Evolutionary conservation across 768 basidiomycete species (phyloP), one percentile per base, ranked within the genome.

Genomic region (Rhodotorula diobovata): DNA sequence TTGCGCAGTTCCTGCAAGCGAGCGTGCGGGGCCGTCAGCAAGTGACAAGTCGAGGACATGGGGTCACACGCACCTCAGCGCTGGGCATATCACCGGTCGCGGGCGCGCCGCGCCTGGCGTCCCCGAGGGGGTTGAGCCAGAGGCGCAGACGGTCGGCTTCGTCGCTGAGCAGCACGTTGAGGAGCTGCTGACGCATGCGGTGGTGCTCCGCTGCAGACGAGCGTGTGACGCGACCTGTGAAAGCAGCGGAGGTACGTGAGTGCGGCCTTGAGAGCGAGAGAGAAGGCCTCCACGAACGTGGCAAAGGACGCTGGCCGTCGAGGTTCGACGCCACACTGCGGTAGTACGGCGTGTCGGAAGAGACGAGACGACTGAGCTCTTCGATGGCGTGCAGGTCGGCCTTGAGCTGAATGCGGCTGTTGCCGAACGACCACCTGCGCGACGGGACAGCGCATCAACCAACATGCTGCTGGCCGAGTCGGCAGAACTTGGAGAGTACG

Each of bases 351-450:
- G 45, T 45, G 56, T 66, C 64, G 14, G 65, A 25, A 11, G 77
- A 66, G 2, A 80, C 77, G 51, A 76, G 73, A 70, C 79, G 77
- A 58, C 78, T 76, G 77, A 99, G 91, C 77, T 97, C 93, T 28
- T 87, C 87, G 14, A 98, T 81, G 1, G 95, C 84, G 79, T 89
- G 91, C 76, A 93, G 86, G 78, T 98, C 95, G 2, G 90, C 87
- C 72, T 90, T 88, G 30, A 97, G 83, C 81, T 97, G 93, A 11
- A 92, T 87, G 5, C 92, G 88, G 80, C 91, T 91, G 35, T 91
- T 90, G n/a, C 95, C 96, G 79, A 88, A 96, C 9, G 94, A 89
- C 94, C 95, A 98, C 76, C 94, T 97, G 76, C 2, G 37, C 4
- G 11, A 28, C 41, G 20, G 35, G 2, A n/a, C 25, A 50, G 4